Conservation (phyloP, 129 eudicot species). For the Tanacetum coccineum region DNA sequence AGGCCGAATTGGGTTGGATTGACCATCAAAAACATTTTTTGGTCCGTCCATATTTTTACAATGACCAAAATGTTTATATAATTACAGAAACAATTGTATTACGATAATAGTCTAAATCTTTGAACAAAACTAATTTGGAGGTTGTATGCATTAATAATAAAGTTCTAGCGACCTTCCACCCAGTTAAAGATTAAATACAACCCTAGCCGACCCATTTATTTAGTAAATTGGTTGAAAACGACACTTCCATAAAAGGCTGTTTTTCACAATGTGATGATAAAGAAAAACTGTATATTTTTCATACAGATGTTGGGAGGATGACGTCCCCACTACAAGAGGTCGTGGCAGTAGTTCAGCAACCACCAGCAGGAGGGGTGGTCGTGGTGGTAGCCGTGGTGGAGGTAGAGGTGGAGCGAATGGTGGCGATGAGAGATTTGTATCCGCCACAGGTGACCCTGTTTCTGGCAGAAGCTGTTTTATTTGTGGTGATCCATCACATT, state of each 20-base stretch:
- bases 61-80: neutral
- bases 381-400: conserved; percentile 33
- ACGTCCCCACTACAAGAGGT: conserved; percentile 34
- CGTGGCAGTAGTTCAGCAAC: conserved; percentile 36
- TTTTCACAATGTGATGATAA: neutral
- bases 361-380: conserved; percentile 41
- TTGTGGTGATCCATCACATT: conserved; percentile 94
- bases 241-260: neutral
- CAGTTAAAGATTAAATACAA: neutral
- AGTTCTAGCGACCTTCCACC: neutral
- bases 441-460: conserved; percentile 89
- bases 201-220: neutral
- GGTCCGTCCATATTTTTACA: too few species aligned
- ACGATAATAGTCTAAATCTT: neutral
- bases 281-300: neutral
- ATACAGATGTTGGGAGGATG: conserved; percentile 67
- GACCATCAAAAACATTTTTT: too few species aligned
- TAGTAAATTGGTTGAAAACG: neutral
- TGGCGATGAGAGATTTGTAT: conserved; percentile 55
- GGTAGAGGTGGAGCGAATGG: conserved; percentile 39
- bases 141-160: neutral
- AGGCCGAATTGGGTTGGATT: too few species aligned
- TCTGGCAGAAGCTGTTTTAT: conserved; percentile 77
- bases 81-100: neutral
- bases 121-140: neutral